A percentile compares a stretch with the other conserved stretches of the same genome.
Conservation (phyloP, 2,329 filamentous ascomycete species). For the Xylaria sp. region DNA sequence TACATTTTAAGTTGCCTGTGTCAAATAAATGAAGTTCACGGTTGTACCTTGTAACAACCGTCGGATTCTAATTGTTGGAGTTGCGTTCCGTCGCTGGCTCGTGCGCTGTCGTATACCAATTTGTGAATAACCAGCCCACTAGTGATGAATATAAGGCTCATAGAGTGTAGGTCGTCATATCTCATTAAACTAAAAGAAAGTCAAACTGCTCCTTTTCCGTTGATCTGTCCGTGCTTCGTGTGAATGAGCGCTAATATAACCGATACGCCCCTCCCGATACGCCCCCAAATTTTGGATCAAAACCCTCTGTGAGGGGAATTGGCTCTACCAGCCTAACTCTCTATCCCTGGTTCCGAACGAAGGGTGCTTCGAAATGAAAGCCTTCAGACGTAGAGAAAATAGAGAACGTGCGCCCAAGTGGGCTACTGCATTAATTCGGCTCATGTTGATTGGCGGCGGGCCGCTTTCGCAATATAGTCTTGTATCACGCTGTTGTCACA, state of each 20-base stretch:
- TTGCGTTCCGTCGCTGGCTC: background rate
- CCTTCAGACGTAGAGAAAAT: background rate
- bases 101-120: background rate
- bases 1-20: background rate
- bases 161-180: constrained; percentile 1
- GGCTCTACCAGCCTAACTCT: background rate
- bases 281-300: background rate
- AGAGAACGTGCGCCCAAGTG: background rate
- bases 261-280: background rate
- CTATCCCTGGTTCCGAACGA: background rate
- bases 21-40: background rate
- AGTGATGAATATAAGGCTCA: background rate
- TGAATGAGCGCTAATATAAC: background rate
- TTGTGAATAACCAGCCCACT: too few relatives aligned
- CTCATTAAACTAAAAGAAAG: background rate
- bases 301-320: background rate
- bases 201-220: background rate
- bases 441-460: constrained; percentile 34
- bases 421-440: background rate
- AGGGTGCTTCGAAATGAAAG: background rate
- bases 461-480: constrained; percentile 45
- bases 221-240: background rate
- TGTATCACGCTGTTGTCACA: constrained; percentile 49
- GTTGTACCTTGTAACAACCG: background rate
- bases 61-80: background rate